Evolutionary conservation across 306 rosid genomes (phyloP).

Genomic region (Dicorynia guianensis): DNA sequence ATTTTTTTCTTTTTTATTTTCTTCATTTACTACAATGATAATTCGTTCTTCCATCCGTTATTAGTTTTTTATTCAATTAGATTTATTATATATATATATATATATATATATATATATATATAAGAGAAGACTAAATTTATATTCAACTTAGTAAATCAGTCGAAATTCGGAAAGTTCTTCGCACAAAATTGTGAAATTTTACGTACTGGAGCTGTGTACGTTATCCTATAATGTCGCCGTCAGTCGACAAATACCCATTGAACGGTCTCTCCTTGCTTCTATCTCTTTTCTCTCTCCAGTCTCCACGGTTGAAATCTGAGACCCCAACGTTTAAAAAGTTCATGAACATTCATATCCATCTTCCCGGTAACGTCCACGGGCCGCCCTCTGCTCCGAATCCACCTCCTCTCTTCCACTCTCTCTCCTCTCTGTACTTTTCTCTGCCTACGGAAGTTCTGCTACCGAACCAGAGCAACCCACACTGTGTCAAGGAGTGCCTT

Average conservation of each 20-base stretch:
- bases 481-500: slow-evolving; percentile 27
- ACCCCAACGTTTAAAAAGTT: background rate
- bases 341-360: slow-evolving; percentile 20
- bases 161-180: too few species aligned
- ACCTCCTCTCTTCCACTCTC: slow-evolving; percentile 36
- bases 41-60: too few species aligned
- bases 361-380: slow-evolving; percentile 30
- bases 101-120: too few species aligned
- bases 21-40: too few species aligned
- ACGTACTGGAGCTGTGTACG: too few species aligned
- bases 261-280: too few species aligned
- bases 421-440: background rate
- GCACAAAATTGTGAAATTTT: too few species aligned
- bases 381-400: slow-evolving; percentile 12
- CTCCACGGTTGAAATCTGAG: background rate
- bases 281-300: background rate
- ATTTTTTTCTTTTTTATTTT: too few species aligned
- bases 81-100: too few species aligned
- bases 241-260: background rate
- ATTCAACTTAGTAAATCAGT: too few species aligned
- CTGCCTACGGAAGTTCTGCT: background rate
- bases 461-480: background rate
- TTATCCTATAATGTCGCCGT: slow-evolving; percentile 37
- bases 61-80: too few species aligned
- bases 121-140: too few species aligned